Evolutionary conservation across 257 asterid species (phyloP).

Genomic region (Solanum neorickii): DNA sequence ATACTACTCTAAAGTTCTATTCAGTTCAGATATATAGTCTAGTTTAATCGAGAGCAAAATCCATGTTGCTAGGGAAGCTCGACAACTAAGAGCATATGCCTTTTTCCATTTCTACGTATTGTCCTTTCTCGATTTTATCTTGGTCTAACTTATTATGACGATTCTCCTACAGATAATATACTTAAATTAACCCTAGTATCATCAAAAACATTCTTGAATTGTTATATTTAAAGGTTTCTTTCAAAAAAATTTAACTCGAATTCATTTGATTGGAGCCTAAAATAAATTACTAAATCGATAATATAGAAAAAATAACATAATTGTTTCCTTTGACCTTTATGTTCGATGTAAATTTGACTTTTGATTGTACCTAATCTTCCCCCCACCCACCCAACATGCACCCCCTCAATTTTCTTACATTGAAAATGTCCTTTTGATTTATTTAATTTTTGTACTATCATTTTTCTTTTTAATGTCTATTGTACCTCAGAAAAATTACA

Average conservation of each 20-base stretch:
- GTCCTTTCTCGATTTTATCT: accelerated
- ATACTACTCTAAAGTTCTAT: too few species aligned
- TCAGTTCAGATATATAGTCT: too few species aligned
- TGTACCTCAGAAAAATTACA: neutral
- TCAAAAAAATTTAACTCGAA: accelerated
- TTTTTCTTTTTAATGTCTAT: neutral
- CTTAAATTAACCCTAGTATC: too few species aligned
- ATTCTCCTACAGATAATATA: accelerated
- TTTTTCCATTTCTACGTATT: too few species aligned
- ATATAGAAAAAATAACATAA: neutral
- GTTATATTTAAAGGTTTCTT: neutral
- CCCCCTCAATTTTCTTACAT: neutral
- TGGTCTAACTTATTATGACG: neutral
- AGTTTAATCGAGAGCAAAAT: too few species aligned
- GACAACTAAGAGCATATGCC: neutral
- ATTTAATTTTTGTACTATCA: neutral
- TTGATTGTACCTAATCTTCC: neutral
- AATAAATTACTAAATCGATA: neutral
- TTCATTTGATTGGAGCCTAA: neutral
- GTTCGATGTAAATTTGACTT: neutral
- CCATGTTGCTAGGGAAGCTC: neutral
- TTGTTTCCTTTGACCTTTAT: neutral
- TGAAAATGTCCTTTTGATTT: neutral
- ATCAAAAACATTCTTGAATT: neutral
- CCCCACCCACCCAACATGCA: neutral